These are phyloP conservation scores for Pichia gijzeniarum DNA, from an alignment of 805 yeast genomes.

Conservation along the genomic window DNA sequence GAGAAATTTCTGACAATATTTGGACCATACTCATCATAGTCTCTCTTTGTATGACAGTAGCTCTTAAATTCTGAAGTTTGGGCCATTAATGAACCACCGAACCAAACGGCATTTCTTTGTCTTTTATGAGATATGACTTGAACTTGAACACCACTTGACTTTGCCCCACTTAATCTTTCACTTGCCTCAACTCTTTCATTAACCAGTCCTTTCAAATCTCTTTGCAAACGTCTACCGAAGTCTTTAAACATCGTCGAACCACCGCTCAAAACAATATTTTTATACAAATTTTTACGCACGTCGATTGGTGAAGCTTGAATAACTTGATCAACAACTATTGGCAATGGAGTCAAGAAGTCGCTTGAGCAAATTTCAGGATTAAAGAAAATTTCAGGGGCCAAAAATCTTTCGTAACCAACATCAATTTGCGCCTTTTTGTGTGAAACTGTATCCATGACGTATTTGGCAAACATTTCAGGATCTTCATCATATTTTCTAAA, in stretches of 20 bases:
- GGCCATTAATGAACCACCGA: slow-evolving; percentile 94
- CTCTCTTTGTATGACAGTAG: slow-evolving; percentile 94
- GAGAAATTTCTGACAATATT: slow-evolving; percentile 96
- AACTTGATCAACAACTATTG: slow-evolving; percentile 91
- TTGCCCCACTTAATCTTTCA: slow-evolving; percentile 68
- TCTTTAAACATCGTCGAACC: slow-evolving; percentile 99
- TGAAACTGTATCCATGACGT: slow-evolving; percentile 73
- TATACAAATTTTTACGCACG: slow-evolving; percentile 93
- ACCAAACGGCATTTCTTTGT: slow-evolving; percentile 99
- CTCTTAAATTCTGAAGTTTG: slow-evolving; percentile 95
- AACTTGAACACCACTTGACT: slow-evolving; percentile 91
- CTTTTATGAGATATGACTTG: slow-evolving; percentile 95
- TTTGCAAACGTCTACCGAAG: slow-evolving; percentile 94
- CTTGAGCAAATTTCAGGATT: slow-evolving; percentile 95
- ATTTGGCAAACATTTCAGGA: slow-evolving; percentile 90
- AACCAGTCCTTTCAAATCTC: slow-evolving; percentile 83
- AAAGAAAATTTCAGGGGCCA: slow-evolving; percentile 99
- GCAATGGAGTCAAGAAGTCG: slow-evolving; percentile 92
- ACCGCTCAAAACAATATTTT: slow-evolving; percentile 92
- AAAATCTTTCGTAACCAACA: slow-evolving; percentile 94
- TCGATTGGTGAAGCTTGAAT: slow-evolving; percentile 95
- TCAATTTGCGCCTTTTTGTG: slow-evolving; percentile 69
- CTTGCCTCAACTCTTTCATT: slow-evolving; percentile 80
- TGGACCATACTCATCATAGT: slow-evolving; percentile 97
- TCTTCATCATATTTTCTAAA: slow-evolving; percentile 91